A percentile compares a stretch with the other conserved stretches of the same genome.
Evolutionary conservation across 148 eudicot genomes (phyloP).

Genomic region (Dysphania ambrosioides): DNA sequence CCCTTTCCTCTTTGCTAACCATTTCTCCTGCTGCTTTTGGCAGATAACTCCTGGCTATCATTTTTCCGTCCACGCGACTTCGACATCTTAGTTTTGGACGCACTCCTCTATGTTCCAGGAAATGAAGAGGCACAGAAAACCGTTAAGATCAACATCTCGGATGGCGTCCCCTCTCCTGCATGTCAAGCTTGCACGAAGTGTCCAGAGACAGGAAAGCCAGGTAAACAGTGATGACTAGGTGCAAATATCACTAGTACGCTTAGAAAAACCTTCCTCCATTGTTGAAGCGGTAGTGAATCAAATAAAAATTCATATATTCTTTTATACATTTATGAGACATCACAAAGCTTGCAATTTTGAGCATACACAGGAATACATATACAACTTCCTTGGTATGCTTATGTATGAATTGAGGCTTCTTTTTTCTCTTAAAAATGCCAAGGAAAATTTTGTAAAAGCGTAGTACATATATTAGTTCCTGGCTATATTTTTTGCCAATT

Average conservation of each 20-base stretch:
- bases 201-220: slow-evolving; percentile 33
- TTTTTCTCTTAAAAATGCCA: background rate
- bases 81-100: slow-evolving; percentile 85
- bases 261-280: slow-evolving; percentile 16
- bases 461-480: too few species aligned
- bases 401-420: slow-evolving; percentile 8
- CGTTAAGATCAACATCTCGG: slow-evolving; percentile 54
- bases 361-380: slow-evolving; percentile 8
- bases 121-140: slow-evolving; percentile 62
- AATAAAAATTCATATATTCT: slow-evolving; percentile 23
- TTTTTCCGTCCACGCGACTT: slow-evolving; percentile 60
- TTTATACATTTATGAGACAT: slow-evolving; percentile 17
- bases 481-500: background rate
- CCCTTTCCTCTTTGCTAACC: background rate
- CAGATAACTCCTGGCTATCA: slow-evolving; percentile 60
- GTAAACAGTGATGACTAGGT: slow-evolving; percentile 34
- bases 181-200: slow-evolving; percentile 48
- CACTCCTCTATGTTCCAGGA: slow-evolving; percentile 71
- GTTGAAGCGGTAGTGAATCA: slow-evolving; percentile 11
- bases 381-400: background rate
- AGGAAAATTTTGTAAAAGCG: too few species aligned
- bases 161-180: slow-evolving; percentile 38
- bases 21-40: slow-evolving; percentile 21
- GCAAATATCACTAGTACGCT: background rate
- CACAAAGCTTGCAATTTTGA: background rate